These are phyloP conservation scores for Starmerella tilneyi DNA, from an alignment of 805 yeast species.

Conservation along the genomic window DNA sequence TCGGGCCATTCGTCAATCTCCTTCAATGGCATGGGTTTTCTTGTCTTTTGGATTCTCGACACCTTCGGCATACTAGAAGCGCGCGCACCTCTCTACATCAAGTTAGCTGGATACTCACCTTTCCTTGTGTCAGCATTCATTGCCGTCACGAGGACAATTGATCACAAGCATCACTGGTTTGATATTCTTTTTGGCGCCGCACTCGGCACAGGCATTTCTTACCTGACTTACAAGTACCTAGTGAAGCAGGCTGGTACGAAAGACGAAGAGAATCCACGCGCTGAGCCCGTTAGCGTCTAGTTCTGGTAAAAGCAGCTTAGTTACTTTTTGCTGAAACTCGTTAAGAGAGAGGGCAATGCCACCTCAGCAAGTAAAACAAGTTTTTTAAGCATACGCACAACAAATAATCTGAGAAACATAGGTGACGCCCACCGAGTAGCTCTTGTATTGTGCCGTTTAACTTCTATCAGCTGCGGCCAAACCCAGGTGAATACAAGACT, in stretches of 20 bases:
- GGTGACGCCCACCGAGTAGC: too few relatives aligned
- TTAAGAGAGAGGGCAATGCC: too few relatives aligned
- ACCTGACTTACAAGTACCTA: conserved; percentile 39
- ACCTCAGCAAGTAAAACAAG: too few relatives aligned
- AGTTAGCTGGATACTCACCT: conserved; percentile 26
- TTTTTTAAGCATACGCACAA: too few relatives aligned
- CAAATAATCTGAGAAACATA: too few relatives aligned
- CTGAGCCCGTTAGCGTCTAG: background rate
- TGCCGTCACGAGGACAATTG: conserved; percentile 80
- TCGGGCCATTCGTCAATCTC: conserved; percentile 48
- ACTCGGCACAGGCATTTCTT: conserved; percentile 55
- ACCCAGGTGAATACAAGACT: too few relatives aligned
- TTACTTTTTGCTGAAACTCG: too few relatives aligned
- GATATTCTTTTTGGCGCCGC: conserved; percentile 68
- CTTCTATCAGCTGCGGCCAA: background rate
- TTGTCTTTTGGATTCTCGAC: conserved; percentile 44
- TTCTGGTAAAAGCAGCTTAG: too few relatives aligned
- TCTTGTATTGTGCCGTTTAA: too few relatives aligned
- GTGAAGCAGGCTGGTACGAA: conserved; percentile 5
- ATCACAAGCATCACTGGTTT: conserved; percentile 84
- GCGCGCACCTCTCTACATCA: conserved; percentile 4
- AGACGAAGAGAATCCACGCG: background rate
- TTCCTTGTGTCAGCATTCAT: conserved; percentile 56
- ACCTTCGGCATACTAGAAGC: conserved; percentile 20
- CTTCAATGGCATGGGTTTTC: conserved; percentile 42